These are phyloP conservation scores for sorghum (Sorghum bicolor) DNA, from an alignment of 176 grass and related monocot genomes.

Conservation along the genomic window DNA sequence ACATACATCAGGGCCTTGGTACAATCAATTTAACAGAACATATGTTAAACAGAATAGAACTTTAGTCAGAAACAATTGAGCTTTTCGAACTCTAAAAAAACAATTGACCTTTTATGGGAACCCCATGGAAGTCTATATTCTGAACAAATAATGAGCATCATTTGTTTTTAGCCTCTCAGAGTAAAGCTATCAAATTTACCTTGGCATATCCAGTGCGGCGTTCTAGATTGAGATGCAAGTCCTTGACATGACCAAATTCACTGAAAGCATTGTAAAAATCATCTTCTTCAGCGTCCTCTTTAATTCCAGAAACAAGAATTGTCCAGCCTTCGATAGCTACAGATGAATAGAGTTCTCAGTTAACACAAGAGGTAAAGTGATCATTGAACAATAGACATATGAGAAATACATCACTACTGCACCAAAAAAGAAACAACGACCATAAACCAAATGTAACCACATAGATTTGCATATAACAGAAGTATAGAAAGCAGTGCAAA, in stretches of 20 bases:
- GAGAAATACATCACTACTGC: neutral
- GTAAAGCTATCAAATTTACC: slow-evolving; percentile 40
- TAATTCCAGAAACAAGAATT: slow-evolving; percentile 49
- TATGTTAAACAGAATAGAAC: neutral
- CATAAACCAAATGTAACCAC: slow-evolving; percentile 8
- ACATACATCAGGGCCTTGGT: neutral
- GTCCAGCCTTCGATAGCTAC: slow-evolving; percentile 64
- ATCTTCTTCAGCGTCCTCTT: slow-evolving; percentile 51
- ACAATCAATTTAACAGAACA: neutral
- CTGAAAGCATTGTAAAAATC: slow-evolving; percentile 51
- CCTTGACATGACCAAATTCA: slow-evolving; percentile 55
- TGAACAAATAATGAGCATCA: neutral
- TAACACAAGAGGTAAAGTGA: neutral
- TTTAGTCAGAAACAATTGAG: neutral
- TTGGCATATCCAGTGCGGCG: slow-evolving; percentile 53
- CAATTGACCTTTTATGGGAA: neutral
- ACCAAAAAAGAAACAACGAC: neutral
- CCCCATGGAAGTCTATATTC: neutral
- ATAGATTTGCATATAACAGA: slow-evolving; percentile 20
- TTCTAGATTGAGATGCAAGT: slow-evolving; percentile 59
- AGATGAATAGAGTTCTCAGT: slow-evolving; percentile 4
- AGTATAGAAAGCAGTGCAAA: neutral
- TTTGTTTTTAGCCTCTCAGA: neutral
- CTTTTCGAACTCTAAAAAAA: too few relatives aligned
- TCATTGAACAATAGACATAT: neutral